Evolutionary conservation across 495 filamentous ascomycete species (phyloP), one percentile per base, ranked within the genome.

Genomic region (Podospora tetraspora): DNA sequence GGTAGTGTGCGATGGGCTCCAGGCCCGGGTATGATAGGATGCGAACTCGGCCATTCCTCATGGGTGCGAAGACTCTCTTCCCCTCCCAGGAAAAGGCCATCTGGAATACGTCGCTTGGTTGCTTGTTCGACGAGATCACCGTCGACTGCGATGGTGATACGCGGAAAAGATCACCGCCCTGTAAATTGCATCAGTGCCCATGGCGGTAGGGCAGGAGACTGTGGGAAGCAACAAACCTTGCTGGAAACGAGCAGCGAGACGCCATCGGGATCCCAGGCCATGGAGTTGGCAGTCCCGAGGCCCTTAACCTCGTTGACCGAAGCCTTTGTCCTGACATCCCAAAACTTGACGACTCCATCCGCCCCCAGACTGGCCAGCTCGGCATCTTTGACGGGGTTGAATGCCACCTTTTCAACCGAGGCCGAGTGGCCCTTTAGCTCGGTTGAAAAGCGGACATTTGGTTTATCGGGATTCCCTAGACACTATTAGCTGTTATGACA

Each of bases 221-320:
- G 9, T 24, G n/a, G 13, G 23, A 11, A n/a, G n/a, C 25, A 13
- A 43, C 72, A 21, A 76, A 96, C 94, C 85, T 91, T 95, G 72
- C 88, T 91, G 25, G 95, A 95, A 57, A 92, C 93, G 8, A 97
- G 81, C 61, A 98, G 81, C 61, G 87, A 88, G 59, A 83, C 86
- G 4, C 96, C 96, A 74, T 95, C 90, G n/a, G 93, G 93, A 63
- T 85, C 87, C 93, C 95, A 99, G 7, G 89, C 90, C 64, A 97
- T 81, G 16, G 88, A 91, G 69, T 96, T 91, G 10, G 92, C 91
- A 75, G 91, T 90, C 8, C 92, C 92, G 34, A 89, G 88, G n/a
- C 91, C 86, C 75, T 91, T 92, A 2, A 94, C 82, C 68, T 91
- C 90, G 71, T 92, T 93, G 43, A 92, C 85, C 64, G 90, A 92